Base-by-base conservation (phyloP, 805 yeast species). In the Schwanniomyces yamadae region DNA sequence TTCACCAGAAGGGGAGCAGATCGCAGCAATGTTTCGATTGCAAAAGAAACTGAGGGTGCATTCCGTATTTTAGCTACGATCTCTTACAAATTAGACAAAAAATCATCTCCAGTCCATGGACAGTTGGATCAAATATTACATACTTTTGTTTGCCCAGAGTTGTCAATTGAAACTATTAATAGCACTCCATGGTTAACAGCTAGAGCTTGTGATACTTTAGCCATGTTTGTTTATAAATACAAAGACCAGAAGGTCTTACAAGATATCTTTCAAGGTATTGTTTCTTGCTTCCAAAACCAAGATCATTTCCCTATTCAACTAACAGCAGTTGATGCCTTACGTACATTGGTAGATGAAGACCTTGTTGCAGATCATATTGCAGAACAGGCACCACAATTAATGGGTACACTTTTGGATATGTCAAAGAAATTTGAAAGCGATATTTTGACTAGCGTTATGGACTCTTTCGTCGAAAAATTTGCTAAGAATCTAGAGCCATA, bases 311-410 rank as follows among this genome's bases (percentile, higher is more conserved):
- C 80, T 2, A 50, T 77, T 28, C 71, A 71, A 49, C 56, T 75
- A 33, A 73, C 76, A 16, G 71, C 77, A 9, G 73, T 75, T 8
- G 79, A 74, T 53, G 78, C 79, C 1, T 62, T 75, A 49, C 55
- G 76, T 14, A 61, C 73, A 7, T 62, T 73, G 36, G 66, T 69
- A 4, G 63, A 66, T 11, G 59, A 89, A 42, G 73, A 66, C 30
- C 50, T 52, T n/a, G 62, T 63, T 35, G 71, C 73, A 7, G 65
- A 58, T 7, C 66, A 61, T 32, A 57, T 68, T 27, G 59, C 73
- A 3, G 64, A 53, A 18, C 73, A 68, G 41, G 71, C 67, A 1
- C 73, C 73, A 6, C 73, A 67, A 42, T 55, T 68, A 31, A 67
- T 68, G 73, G 63, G 64, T 10, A 62, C 60, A 9, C 57, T 68